phyloP scores from a whole-genome alignment of 2,329 filamentous ascomycete genomes.

The Penicillium capsulatum region DNA sequence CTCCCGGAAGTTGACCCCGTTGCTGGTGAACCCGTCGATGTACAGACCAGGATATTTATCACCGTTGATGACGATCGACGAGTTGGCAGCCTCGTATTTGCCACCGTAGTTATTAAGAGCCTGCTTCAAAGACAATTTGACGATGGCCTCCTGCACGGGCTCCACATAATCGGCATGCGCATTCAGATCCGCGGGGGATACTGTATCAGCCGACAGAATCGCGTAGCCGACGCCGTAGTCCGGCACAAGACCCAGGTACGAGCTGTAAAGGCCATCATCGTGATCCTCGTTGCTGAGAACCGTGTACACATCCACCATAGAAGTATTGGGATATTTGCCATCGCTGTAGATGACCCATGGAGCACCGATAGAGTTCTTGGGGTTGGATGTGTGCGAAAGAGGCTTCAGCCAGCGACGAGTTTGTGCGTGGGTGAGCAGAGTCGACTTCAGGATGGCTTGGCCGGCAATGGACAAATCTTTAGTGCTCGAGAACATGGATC shows the following conservation, averaged over 20 bases:
- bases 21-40: slow-evolving; percentile 15
- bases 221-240: slow-evolving; percentile 36
- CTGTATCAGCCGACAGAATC: slow-evolving; percentile 28
- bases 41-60: slow-evolving; percentile 17
- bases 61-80: slow-evolving; percentile 14
- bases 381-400: slow-evolving; percentile 34
- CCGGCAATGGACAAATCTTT: slow-evolving; percentile 39
- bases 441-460: slow-evolving; percentile 37
- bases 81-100: slow-evolving; percentile 3
- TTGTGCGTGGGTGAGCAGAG: slow-evolving; percentile 30
- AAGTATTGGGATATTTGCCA: slow-evolving; percentile 17
- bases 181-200: slow-evolving; percentile 16
- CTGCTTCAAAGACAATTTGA: slow-evolving; percentile 8
- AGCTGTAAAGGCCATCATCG: slow-evolving; percentile 31
- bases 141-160: slow-evolving; percentile 23
- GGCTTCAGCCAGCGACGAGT: slow-evolving; percentile 44
- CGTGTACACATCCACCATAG: slow-evolving; percentile 36
- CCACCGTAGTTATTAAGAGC: slow-evolving; percentile 7
- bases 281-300: slow-evolving; percentile 24
- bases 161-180: slow-evolving; percentile 29
- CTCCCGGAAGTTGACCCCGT: slow-evolving; percentile 17
- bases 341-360: slow-evolving; percentile 39
- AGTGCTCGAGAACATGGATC: slow-evolving; percentile 33
- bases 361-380: slow-evolving; percentile 33
- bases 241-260: slow-evolving; percentile 33